Evolutionary conservation across 1,284 basidiomycete genomes (phyloP).

Genomic region (Cryptococcus sp.): DNA sequence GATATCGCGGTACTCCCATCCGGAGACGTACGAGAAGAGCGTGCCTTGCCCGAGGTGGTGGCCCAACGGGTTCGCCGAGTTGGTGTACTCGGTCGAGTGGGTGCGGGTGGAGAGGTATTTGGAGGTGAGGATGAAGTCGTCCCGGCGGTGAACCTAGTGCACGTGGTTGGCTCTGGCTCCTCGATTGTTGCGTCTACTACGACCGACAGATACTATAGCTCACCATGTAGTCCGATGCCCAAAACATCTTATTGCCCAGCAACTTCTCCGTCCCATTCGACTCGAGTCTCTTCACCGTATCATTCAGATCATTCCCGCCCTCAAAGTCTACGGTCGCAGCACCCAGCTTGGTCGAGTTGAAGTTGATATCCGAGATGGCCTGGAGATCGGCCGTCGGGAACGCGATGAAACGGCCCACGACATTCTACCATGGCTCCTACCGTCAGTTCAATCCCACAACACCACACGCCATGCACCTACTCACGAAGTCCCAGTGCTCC

Average conservation of each 20-base stretch:
- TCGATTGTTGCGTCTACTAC: not conserved
- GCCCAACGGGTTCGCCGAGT: conserved; percentile 58
- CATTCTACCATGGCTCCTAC: conserved; percentile 45
- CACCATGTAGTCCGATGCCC: conserved; percentile 64
- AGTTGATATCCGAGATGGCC: conserved; percentile 59
- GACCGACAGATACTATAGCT: conserved; percentile 26
- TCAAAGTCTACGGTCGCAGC: conserved; percentile 22
- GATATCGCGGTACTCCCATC: conserved; percentile 67
- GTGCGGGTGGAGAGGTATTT: conserved; percentile 65
- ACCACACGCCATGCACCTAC: conserved; percentile 22
- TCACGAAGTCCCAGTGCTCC: conserved; percentile 65
- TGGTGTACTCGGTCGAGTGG: conserved; percentile 62
- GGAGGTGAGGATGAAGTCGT: conserved; percentile 59
- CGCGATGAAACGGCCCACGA: conserved; percentile 60
- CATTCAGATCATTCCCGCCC: conserved; percentile 52
- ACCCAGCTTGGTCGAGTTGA: conserved; percentile 58
- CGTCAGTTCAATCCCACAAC: not conserved
- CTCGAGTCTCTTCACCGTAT: conserved; percentile 52
- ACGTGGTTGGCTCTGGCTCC: too few species aligned
- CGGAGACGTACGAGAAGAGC: conserved; percentile 61
- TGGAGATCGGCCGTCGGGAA: conserved; percentile 61
- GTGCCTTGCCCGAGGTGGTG: conserved; percentile 66
- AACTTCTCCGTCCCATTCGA: conserved; percentile 49
- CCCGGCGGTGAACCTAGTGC: conserved; percentile 54
- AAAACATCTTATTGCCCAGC: conserved; percentile 63